phyloP scores from a whole-genome alignment of 805 yeast species.

The Pichia deserticola region DNA sequence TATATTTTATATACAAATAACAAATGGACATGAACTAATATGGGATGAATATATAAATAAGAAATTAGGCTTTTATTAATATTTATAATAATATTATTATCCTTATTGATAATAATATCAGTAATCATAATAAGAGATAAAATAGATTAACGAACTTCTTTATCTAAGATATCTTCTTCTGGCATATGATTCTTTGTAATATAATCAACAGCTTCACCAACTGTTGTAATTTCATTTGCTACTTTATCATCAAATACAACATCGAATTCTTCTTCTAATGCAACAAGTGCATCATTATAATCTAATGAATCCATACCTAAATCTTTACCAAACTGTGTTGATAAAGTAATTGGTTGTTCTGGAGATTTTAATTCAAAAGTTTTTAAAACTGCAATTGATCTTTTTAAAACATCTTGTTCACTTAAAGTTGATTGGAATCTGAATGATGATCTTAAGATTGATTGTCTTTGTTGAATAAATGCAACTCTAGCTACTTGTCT shows the following conservation, averaged over 20 bases:
- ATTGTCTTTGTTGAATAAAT: background rate
- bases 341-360: conserved; percentile 24
- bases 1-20: too few relatives aligned
- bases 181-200: conserved; percentile 33
- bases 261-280: conserved; percentile 83
- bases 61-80: too few relatives aligned
- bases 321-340: conserved; percentile 53
- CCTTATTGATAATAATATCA: too few relatives aligned
- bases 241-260: conserved; percentile 35
- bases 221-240: conserved; percentile 54
- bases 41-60: too few relatives aligned
- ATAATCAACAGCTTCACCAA: conserved; percentile 53
- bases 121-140: too few relatives aligned
- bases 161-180: conserved; percentile 28
- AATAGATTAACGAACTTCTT: conserved; percentile 28
- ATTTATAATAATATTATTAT: too few relatives aligned
- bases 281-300: conserved; percentile 91
- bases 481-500: conserved; percentile 20
- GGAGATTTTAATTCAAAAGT: conserved; percentile 35
- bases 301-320: conserved; percentile 91
- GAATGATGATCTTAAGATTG: background rate
- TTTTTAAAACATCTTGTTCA: conserved; percentile 70
- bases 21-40: too few relatives aligned
- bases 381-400: conserved; percentile 73
- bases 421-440: conserved; percentile 35